Evolutionary conservation across 2,329 filamentous ascomycete genomes (phyloP).

Genomic region (Pseudogymnoascus sp.): DNA sequence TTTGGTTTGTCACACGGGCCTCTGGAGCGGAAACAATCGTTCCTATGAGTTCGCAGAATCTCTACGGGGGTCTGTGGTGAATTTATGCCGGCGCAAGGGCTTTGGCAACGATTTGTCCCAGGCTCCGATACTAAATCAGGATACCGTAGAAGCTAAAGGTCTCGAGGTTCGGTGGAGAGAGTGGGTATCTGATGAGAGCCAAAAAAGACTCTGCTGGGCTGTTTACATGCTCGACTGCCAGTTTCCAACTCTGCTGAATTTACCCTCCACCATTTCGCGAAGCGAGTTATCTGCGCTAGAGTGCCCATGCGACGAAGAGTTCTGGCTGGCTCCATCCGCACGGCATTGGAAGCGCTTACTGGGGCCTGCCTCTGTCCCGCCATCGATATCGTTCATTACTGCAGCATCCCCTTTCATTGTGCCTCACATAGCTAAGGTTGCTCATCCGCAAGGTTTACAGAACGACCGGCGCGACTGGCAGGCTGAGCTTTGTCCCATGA

Average conservation of each 20-base stretch:
- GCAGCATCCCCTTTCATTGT: constrained; percentile 22
- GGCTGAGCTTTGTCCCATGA: constrained; percentile 14
- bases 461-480: background rate
- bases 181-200: constrained; percentile 14
- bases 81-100: background rate
- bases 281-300: constrained; percentile 19
- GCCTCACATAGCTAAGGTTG: background rate
- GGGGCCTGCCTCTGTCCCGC: constrained; percentile 18
- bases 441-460: background rate
- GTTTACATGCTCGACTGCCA: constrained; percentile 22
- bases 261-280: constrained; percentile 20
- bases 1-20: constrained; percentile 19
- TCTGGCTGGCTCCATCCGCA: constrained; percentile 21
- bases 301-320: constrained; percentile 23
- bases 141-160: background rate
- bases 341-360: constrained; percentile 21
- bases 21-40: constrained; percentile 24
- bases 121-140: background rate
- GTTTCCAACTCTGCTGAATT: constrained; percentile 21
- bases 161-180: background rate
- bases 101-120: background rate
- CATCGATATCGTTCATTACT: constrained; percentile 19
- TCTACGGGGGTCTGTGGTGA: constrained; percentile 20
- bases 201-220: constrained; percentile 21
- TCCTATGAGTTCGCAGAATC: constrained; percentile 21